Conservation (phyloP, 2,329 filamentous ascomycete genomes). For the Magnaporthiopsis poae region DNA sequence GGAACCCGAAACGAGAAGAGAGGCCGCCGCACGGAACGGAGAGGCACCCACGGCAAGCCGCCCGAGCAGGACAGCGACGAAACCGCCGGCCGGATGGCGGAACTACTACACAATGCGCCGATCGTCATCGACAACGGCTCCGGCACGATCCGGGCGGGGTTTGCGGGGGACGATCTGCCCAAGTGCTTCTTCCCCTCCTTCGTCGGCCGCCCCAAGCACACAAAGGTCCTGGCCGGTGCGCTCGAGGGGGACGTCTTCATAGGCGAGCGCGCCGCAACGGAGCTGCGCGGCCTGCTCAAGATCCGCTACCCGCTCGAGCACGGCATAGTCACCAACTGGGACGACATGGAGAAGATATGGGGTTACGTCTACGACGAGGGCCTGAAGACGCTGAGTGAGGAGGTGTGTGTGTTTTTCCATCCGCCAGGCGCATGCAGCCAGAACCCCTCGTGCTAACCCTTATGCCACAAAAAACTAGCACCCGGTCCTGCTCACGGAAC, state of each 20-base stretch:
- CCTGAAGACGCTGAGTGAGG: slow-evolving; percentile 91
- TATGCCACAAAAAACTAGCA: slow-evolving; percentile 46
- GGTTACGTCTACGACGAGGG: slow-evolving; percentile 94
- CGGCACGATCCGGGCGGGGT: slow-evolving; percentile 91
- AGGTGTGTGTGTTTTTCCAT: slow-evolving; percentile 54
- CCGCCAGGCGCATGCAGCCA: too few relatives aligned
- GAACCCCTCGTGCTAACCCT: too few relatives aligned
- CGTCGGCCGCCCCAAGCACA: slow-evolving; percentile 90
- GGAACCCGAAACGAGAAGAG: background rate
- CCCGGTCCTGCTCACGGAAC: slow-evolving; percentile 97
- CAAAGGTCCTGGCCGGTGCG: slow-evolving; percentile 88
- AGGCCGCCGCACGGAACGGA: background rate
- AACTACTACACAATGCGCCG: slow-evolving; percentile 82
- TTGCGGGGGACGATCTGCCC: slow-evolving; percentile 88
- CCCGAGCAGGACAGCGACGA: background rate
- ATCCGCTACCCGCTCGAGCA: slow-evolving; percentile 93
- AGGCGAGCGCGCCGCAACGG: slow-evolving; percentile 75
- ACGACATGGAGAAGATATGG: slow-evolving; percentile 99
- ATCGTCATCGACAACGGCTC: slow-evolving; percentile 99
- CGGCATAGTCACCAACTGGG: slow-evolving; percentile 97
- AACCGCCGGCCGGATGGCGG: slow-evolving; percentile 34
- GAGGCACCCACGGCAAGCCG: background rate
- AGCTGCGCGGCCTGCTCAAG: slow-evolving; percentile 85
- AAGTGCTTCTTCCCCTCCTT: slow-evolving; percentile 97
- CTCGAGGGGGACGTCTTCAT: slow-evolving; percentile 96